phyloP scores from a whole-genome alignment of 495 filamentous ascomycete species.

The Penicillium antarcticum region DNA sequence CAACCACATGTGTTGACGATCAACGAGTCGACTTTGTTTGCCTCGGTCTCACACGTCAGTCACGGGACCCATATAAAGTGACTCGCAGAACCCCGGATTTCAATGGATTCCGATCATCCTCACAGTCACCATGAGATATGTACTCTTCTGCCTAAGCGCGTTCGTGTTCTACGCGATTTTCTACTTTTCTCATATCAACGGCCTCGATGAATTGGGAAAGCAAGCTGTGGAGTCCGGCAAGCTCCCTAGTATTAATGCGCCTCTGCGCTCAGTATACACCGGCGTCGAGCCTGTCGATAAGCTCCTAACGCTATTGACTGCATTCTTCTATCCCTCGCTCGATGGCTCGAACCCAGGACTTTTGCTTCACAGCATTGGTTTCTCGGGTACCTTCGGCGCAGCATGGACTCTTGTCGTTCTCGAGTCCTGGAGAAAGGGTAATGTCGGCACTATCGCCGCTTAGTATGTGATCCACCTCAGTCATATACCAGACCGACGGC shows the following conservation, averaged over 20 bases:
- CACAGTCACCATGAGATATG: conserved; percentile 20
- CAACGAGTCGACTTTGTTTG: not conserved
- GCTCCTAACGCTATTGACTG: conserved; percentile 42
- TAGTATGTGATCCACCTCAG: conserved; percentile 38
- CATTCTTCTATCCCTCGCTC: conserved; percentile 55
- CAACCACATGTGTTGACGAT: conserved; percentile 7
- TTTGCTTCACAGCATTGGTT: conserved; percentile 45
- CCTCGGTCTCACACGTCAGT: conserved; percentile 6
- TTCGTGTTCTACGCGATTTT: conserved; percentile 41
- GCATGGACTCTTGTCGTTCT: conserved; percentile 54
- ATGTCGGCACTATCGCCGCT: conserved; percentile 47
- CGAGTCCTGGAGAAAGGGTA: conserved; percentile 55
- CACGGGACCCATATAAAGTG: not conserved
- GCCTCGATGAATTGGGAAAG: conserved; percentile 27
- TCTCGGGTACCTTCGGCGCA: conserved; percentile 53
- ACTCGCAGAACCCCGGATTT: not conserved
- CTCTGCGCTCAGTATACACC: conserved; percentile 46
- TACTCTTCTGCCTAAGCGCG: conserved; percentile 41
- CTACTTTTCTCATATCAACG: conserved; percentile 41
- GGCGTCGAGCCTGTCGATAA: conserved; percentile 47
- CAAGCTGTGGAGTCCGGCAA: conserved; percentile 27
- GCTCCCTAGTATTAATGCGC: conserved; percentile 38
- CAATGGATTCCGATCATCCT: too few relatives aligned
- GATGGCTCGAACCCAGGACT: conserved; percentile 46
- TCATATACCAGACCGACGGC: not conserved